These are phyloP conservation scores for Biscogniauxia mediterranea DNA, from an alignment of 2,329 filamentous ascomycete species.

Conservation along the genomic window DNA sequence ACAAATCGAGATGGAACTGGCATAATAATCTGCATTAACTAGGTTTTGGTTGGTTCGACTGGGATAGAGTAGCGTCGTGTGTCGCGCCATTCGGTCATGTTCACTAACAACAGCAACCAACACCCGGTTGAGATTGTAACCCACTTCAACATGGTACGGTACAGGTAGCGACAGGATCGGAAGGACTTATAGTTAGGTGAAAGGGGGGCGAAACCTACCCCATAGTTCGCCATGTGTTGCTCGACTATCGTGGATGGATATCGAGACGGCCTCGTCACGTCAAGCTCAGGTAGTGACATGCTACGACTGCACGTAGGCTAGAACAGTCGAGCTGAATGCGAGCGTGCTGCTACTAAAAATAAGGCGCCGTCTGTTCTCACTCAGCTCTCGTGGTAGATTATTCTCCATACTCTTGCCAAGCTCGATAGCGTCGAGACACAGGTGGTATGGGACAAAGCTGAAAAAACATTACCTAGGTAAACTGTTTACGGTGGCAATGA, in stretches of 20 bases:
- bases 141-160: background rate
- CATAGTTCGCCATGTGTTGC: too few species aligned
- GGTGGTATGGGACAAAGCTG: background rate
- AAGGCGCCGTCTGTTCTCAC: background rate
- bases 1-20: background rate
- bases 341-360: background rate
- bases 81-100: background rate
- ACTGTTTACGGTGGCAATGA: background rate
- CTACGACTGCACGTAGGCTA: background rate
- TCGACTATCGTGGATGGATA: background rate
- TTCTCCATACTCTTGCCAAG: background rate
- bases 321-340: background rate
- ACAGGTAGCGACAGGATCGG: background rate
- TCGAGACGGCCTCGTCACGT: background rate
- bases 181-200: background rate
- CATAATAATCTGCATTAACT: background rate
- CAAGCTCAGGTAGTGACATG: background rate
- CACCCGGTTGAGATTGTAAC: background rate
- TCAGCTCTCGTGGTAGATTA: background rate
- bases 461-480: background rate
- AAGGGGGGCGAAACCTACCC: background rate
- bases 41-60: background rate
- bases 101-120: background rate
- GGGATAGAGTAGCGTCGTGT: background rate
- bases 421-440: background rate